Base-by-base conservation (phyloP, 306 rosid species). In the Ormosia semicastrata region DNA sequence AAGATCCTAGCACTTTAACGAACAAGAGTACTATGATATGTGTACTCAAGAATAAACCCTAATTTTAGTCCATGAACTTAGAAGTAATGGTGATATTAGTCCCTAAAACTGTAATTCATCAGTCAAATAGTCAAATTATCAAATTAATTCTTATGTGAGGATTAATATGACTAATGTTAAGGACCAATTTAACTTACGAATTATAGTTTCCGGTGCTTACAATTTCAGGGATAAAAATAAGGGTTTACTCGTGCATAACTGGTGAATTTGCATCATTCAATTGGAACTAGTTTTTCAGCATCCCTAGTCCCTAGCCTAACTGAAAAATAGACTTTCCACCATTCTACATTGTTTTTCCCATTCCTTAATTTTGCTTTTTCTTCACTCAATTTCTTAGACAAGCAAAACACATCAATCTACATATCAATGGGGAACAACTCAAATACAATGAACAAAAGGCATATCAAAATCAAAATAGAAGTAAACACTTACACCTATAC, bases 181-280 rank as follows among this genome's bases (percentile, higher is more conserved):
- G 24, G 24, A 24, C 24, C 24, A 24, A 24, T 24, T 24, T 24
- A 24, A 24, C 24, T 24, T 0, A 24, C 24, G 1, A 24, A 24
- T 24, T 24, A 24, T 24, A 24, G 24, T 24, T 24, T 24, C 24
- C 24, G 1, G 24, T 24, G 24, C 24, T 24, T 24, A 24, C 24
- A 24, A 24, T 24, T 24, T 24, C 1, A 24, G 24, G 24, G 24
- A 24, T 1, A 24, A 24, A 24, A 24, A 24, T 24, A 1, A n/a
- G n/a, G n/a, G n/a, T n/a, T n/a, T n/a, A n/a, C n/a, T n/a, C n/a
- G n/a, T n/a, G n/a, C n/a, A n/a, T n/a, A 24, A 24, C 24, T 24
- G 24, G 30, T 67, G 52, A 73, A 73, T 78, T 14, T 75, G 73
- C 77, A 86, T 52, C 75, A 41, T 66, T 34, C 54, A 69, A 66